Conservation (phyloP, 169 alveolate genomes). For the Perkinsus olseni region DNA sequence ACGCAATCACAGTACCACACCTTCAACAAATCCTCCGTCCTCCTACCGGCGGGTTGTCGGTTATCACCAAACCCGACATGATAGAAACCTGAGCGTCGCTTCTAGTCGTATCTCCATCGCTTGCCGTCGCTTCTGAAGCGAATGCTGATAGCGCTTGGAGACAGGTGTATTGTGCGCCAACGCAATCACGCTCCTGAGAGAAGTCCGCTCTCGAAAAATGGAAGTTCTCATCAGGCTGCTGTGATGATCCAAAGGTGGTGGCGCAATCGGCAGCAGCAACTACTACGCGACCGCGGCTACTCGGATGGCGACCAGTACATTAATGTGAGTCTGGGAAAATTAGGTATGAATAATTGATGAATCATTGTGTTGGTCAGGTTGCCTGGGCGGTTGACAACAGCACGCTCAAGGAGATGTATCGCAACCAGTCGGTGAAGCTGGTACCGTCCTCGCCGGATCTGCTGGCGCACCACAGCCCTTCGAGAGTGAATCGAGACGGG, state of each 20-base stretch:
- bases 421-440: background rate
- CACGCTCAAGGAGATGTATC: background rate
- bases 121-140: too few relatives aligned
- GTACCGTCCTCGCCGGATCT: background rate
- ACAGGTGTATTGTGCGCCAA: too few relatives aligned
- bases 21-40: too few relatives aligned
- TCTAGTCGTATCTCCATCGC: too few relatives aligned
- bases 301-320: background rate
- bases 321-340: background rate
- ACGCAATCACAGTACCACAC: too few relatives aligned
- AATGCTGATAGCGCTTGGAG: too few relatives aligned
- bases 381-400: background rate
- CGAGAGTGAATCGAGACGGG: background rate
- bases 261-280: background rate
- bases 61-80: too few relatives aligned
- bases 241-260: background rate
- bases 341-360: background rate
- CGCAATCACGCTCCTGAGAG: too few relatives aligned
- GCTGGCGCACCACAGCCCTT: background rate
- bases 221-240: background rate
- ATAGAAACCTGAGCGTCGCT: too few relatives aligned
- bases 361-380: background rate
- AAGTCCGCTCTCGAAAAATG: too few relatives aligned
- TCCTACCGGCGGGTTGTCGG: too few relatives aligned
- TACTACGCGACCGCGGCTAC: background rate